Evolutionary conservation across 2,329 filamentous ascomycete species (phyloP), one percentile per base, ranked within the genome.

Genomic region (Fusarium annulatum): DNA sequence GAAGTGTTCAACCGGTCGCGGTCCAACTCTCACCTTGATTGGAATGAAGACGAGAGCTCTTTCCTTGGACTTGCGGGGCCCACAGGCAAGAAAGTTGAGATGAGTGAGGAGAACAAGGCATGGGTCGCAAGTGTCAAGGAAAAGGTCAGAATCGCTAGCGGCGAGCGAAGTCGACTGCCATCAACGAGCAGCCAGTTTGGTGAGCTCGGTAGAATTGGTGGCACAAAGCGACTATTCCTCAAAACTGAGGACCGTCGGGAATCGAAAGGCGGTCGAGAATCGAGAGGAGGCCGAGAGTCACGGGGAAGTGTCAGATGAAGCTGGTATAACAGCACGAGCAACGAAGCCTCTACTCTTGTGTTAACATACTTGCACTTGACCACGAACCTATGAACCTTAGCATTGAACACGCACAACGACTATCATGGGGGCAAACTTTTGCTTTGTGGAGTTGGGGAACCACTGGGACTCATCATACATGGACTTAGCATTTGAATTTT

Each of bases 91-190:
- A 89, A 88, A 73, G 87, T 89, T 12, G 88, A 87, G 79, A 93
- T 90, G 83, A 93, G 90, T 63, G 90, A 91, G 62, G 91, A 95
- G 81, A 94, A 92, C 78, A 87, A 90, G 65, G 90, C 91, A 43
- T 96, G 94, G 94, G 92, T 96, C 15, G 92, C 95, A 81, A 93
- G 91, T 70, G 92, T 96, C 84, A 92, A 94, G 83, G 92, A 94
- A 78, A 92, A 94, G 79, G 94, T 95, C 45, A 89, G 92, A 67
- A 87, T 91, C 52, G 92, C 90, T 68, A 93, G 91, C 78, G 88
- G 88, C 63, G 90, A 90, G 80, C 83, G 82, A 53, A 82, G 81
- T 30, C 34, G 51, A 57, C 71, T 80, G 26, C 77, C 82, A 23
- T 79, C 72, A 41, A 57, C 78, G n/a, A 72, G 75, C 30, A 63